Percentiles rank a stretch among this genome's conserved stretches.
These are phyloP conservation scores for Alisma plantagoaquatica DNA, from an alignment of 106 monocot genomes.

Conservation along the genomic window DNA sequence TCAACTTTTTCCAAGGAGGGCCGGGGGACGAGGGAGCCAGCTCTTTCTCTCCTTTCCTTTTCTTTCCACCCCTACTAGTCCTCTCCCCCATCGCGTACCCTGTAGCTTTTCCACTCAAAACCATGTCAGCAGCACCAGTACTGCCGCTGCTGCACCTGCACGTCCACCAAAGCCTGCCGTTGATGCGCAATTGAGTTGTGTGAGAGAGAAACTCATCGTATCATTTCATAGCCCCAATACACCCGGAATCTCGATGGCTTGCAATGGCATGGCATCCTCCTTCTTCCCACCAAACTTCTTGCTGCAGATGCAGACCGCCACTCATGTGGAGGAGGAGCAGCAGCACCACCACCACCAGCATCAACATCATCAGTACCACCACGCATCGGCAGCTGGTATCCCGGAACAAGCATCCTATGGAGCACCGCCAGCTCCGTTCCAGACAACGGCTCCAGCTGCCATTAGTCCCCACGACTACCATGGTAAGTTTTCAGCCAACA, in stretches of 20 bases:
- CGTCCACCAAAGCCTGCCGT: no score
- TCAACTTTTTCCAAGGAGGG: conserved; percentile 1
- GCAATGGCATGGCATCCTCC: conserved; percentile 45
- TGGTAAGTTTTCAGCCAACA: conserved; percentile 15
- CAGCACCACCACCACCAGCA: conserved; percentile 8
- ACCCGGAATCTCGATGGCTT: conserved; percentile 18
- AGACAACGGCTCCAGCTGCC: conserved; percentile 13
- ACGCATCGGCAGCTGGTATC: no score
- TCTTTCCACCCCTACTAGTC: not conserved
- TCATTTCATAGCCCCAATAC: conserved; percentile 5
- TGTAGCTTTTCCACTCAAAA: conserved; percentile 1
- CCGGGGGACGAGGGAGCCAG: no score
- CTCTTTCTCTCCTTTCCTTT: not conserved
- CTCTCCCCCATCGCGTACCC: no score
- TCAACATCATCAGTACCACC: no score
- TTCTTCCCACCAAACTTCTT: conserved; percentile 53
- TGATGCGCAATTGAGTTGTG: no score
- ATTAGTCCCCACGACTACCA: conserved; percentile 33
- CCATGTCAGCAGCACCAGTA: conserved; percentile 10
- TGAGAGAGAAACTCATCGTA: not conserved
- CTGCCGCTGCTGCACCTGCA: not conserved
- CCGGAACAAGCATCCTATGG: no score
- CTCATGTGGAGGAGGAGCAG: conserved; percentile 16
- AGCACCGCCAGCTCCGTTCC: no score
- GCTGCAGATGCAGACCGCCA: conserved; percentile 39